These are phyloP conservation scores for Dissophora globulifera DNA, from an alignment of 192 early-diverging fungal species.

Conservation along the genomic window DNA sequence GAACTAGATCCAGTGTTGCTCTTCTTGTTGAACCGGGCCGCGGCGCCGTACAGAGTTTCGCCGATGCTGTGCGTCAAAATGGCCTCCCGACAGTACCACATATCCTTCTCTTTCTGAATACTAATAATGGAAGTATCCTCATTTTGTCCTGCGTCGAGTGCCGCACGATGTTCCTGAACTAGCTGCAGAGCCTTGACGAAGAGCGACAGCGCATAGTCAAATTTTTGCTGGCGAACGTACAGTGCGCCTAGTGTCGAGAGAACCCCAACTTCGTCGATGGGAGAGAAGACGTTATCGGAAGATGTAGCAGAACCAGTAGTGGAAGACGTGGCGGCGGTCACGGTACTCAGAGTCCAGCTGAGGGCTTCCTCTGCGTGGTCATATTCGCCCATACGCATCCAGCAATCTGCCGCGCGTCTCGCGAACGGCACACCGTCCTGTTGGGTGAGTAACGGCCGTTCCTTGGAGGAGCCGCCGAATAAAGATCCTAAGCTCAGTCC, in stretches of 20 bases:
- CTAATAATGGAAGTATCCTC: background rate
- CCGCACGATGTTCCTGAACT: slow-evolving; percentile 34
- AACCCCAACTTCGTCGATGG: slow-evolving; percentile 32
- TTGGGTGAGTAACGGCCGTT: slow-evolving; percentile 25
- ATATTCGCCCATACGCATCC: slow-evolving; percentile 47
- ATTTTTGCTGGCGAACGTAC: slow-evolving; percentile 62
- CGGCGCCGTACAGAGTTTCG: slow-evolving; percentile 58
- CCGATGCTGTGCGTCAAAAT: slow-evolving; percentile 64
- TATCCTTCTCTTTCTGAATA: slow-evolving; percentile 4
- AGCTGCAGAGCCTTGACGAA: slow-evolving; percentile 57
- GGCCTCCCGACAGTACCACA: slow-evolving; percentile 59
- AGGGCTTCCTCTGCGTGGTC: slow-evolving; percentile 42
- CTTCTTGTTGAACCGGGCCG: too few species aligned
- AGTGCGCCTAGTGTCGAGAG: slow-evolving; percentile 57
- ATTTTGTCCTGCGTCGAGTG: too few species aligned
- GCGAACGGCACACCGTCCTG: slow-evolving; percentile 28
- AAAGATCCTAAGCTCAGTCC: background rate
- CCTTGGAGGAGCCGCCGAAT: background rate
- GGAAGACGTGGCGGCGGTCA: slow-evolving; percentile 5
- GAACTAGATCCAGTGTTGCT: too few species aligned
- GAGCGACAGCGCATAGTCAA: slow-evolving; percentile 57
- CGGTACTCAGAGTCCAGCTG: slow-evolving; percentile 55
- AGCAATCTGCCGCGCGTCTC: slow-evolving; percentile 34
- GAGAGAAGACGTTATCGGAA: background rate
- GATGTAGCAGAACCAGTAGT: background rate